Base-by-base conservation (phyloP, 352 stramenopile species). In the Phytophthora lateralis region DNA sequence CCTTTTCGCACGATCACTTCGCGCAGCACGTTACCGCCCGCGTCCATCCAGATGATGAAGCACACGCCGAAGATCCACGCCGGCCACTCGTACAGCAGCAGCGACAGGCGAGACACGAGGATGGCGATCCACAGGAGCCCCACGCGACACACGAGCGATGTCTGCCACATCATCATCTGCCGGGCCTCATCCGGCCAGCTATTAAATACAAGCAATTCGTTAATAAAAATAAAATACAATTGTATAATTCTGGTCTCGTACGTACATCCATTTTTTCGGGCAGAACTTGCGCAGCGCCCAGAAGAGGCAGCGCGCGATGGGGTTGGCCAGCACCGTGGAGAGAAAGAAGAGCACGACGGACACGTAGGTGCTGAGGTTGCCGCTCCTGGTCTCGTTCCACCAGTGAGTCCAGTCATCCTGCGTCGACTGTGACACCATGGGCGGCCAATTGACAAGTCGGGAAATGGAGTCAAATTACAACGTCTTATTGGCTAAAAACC, bases 281-380 rank as follows among this genome's bases (percentile, higher is more conserved):
- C 66, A 81, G 46, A 80, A 71, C 49, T 85, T 85, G 39, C 78
- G 80, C 27, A 80, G 55, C 29, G 81, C 55, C 66, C 84, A 90
- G 67, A 91, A 91, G 53, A 84, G 59, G 24, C 67, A 89, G 52
- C 80, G 80, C 46, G 82, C 72, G 54, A 91, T 91, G 30, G 82
- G 78, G 50, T 80, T 72, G 55, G 80, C 78, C 54, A 91, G 71
- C 58, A 86, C 80, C 26, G 82, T 78, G 50, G 82, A 91, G 38
- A 91, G 80, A 61, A 90, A 89, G 69, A 91, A 90, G 50, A 91
- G 74, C 48, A 89, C 69, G 70, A 91, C 73, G 29, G 82, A 89
- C 39, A 81, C 67, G 60, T 91, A 91, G 12, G 76, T 85, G 63
- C 77, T 72, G 26, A 85, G 45, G 55, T 65, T 76, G 35, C 73